Evolutionary conservation across 2,329 filamentous ascomycete genomes (phyloP).

Genomic region (Aspergillus candidus): DNA sequence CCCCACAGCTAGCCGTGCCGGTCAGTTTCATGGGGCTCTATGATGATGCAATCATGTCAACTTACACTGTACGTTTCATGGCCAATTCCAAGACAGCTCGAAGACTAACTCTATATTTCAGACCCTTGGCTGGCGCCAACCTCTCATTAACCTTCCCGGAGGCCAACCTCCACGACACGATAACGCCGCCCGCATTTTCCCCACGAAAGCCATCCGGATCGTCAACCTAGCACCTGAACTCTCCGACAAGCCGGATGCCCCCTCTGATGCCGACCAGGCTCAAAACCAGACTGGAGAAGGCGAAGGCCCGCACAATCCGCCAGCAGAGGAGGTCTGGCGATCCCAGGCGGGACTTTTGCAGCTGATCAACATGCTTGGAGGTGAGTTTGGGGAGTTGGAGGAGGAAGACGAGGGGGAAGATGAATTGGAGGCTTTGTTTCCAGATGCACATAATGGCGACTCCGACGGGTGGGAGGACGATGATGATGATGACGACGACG

Average conservation of each 20-base stretch:
- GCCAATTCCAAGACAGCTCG: background rate
- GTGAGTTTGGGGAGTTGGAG: constrained; percentile 14
- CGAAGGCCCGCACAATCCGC: constrained; percentile 3
- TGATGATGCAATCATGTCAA: constrained; percentile 45
- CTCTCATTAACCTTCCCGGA: constrained; percentile 14
- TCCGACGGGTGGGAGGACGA: constrained; percentile 5
- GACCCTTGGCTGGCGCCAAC: constrained; percentile 28
- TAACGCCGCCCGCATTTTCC: constrained; percentile 29
- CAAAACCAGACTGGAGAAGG: background rate
- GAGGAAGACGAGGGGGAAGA: constrained; percentile 12
- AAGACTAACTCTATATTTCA: constrained; percentile 13
- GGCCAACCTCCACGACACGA: constrained; percentile 11
- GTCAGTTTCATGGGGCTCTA: constrained; percentile 45
- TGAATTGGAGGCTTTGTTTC: constrained; percentile 5
- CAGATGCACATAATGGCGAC: background rate
- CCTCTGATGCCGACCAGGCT: background rate
- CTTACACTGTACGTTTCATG: constrained; percentile 32
- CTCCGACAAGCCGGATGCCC: constrained; percentile 2
- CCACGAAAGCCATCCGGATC: constrained; percentile 38
- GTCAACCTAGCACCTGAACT: constrained; percentile 32
- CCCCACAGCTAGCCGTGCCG: constrained; percentile 36
- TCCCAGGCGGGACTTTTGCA: constrained; percentile 20
- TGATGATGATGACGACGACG: constrained; percentile 1
- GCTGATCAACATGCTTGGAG: constrained; percentile 22
- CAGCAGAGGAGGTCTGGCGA: constrained; percentile 13